Percentiles rank a stretch among this genome's conserved stretches.
phyloP scores from a whole-genome alignment of 2,329 filamentous ascomycete species.

The Ophiocordyceps camponoti-saundersi region DNA sequence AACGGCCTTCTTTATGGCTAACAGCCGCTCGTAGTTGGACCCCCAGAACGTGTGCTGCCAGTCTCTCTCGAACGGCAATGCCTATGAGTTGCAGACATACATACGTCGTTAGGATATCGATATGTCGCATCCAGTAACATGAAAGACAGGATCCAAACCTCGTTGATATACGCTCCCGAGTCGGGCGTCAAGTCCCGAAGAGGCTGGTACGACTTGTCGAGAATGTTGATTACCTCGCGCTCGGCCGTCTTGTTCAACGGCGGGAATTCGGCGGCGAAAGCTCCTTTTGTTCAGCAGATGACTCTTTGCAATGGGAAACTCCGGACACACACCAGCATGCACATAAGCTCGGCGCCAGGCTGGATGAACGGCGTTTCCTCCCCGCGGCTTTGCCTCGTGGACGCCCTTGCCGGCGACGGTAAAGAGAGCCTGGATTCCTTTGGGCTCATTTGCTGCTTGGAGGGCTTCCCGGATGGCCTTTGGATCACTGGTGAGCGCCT shows the following conservation, averaged over 20 bases:
- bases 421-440: constrained; percentile 14
- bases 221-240: constrained; percentile 7
- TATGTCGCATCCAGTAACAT: not conserved
- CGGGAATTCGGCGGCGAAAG: constrained; percentile 6
- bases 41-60: constrained; percentile 26
- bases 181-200: constrained; percentile 21
- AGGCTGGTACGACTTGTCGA: constrained; percentile 14
- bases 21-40: constrained; percentile 24
- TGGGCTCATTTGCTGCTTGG: constrained; percentile 13
- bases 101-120: not conserved
- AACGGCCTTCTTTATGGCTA: constrained; percentile 25
- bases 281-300: not conserved
- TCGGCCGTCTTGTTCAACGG: constrained; percentile 16
- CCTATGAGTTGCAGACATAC: constrained; percentile 7
- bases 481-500: constrained; percentile 16
- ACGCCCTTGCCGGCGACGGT: constrained; percentile 28
- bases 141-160: constrained; percentile 14
- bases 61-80: constrained; percentile 16
- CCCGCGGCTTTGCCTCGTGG: constrained; percentile 22
- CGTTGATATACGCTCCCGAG: constrained; percentile 27
- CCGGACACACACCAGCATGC: constrained; percentile 18
- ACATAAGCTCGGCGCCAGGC: constrained; percentile 30
- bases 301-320: not conserved
- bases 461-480: constrained; percentile 19
- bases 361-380: constrained; percentile 28